Evolutionary conservation across 1,284 basidiomycete genomes (phyloP).

Genomic region (Cryptococcus amylolentus): DNA sequence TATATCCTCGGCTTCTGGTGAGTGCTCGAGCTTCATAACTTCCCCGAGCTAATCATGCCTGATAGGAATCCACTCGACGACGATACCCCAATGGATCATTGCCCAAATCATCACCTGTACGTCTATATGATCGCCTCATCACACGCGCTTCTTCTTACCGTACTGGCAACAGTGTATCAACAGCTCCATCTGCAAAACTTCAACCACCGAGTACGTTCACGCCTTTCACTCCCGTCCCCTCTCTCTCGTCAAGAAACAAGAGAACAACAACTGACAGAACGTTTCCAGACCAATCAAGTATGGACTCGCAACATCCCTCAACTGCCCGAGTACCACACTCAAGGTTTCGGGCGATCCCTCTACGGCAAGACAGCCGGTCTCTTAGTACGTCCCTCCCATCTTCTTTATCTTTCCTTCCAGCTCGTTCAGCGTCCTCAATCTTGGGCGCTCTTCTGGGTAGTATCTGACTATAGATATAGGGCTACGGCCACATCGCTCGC

Average conservation of each 20-base stretch:
- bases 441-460: not conserved
- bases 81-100: constrained; percentile 46
- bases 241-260: not conserved
- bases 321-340: not conserved
- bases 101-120: constrained; percentile 34
- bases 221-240: not conserved
- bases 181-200: constrained; percentile 12
- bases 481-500: constrained; percentile 41
- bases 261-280: not conserved
- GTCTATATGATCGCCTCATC: not conserved
- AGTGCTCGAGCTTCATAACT: not conserved
- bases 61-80: constrained; percentile 41
- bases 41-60: not conserved
- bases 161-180: constrained; percentile 4
- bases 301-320: constrained; percentile 10
- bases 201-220: constrained; percentile 8
- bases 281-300: constrained; percentile 8
- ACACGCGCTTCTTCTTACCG: not conserved
- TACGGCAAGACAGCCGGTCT: constrained; percentile 33
- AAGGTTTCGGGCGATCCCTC: constrained; percentile 8
- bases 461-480: constrained; percentile 5
- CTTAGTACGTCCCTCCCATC: constrained; percentile 3
- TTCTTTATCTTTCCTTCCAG: not conserved
- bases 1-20: constrained; percentile 34
- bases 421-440: not conserved